Percentiles rank a stretch among this genome's conserved stretches.
phyloP scores from a whole-genome alignment of 2,329 filamentous ascomycete genomes.

The Coleophoma crateriformis region DNA sequence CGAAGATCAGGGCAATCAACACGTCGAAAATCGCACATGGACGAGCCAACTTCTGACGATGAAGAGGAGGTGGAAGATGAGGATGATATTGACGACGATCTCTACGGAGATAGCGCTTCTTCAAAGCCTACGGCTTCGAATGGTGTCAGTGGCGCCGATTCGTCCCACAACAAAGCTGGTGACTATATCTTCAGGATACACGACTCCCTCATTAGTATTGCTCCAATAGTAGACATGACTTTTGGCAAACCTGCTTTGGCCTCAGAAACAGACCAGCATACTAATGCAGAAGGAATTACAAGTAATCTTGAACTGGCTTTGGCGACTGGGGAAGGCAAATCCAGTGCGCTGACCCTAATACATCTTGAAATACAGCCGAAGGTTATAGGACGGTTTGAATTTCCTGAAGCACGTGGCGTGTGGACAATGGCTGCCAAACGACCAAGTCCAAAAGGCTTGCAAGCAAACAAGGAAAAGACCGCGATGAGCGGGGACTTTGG shows the following conservation, averaged over 20 bases:
- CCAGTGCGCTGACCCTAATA: conserved; percentile 68
- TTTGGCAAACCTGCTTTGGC: conserved; percentile 52
- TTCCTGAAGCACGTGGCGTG: conserved; percentile 67
- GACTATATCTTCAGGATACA: conserved; percentile 71
- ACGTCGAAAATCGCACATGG: conserved; percentile 58
- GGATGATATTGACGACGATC: conserved; percentile 44
- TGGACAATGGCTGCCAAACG: conserved; percentile 77
- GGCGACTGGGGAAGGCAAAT: conserved; percentile 57
- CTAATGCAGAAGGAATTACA: conserved; percentile 39
- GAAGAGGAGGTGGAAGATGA: conserved; percentile 43
- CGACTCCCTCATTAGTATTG: conserved; percentile 72
- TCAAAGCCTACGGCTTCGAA: conserved; percentile 28
- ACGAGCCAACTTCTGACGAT: conserved; percentile 22
- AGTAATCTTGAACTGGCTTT: conserved; percentile 55
- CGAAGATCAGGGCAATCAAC: conserved; percentile 55
- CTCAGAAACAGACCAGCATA: conserved; percentile 38
- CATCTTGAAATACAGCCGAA: conserved; percentile 73
- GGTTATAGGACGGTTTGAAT: conserved; percentile 63
- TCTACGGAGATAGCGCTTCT: conserved; percentile 54
- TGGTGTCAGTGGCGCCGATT: conserved; percentile 27
- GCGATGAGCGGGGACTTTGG: conserved; percentile 46
- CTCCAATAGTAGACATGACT: conserved; percentile 71
- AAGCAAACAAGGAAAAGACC: conserved; percentile 39
- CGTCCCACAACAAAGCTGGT: conserved; percentile 43
- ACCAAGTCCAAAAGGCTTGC: conserved; percentile 55